These are phyloP conservation scores for Globisporangium cederbergense DNA, from an alignment of 352 stramenopile genomes.

Conservation along the genomic window DNA sequence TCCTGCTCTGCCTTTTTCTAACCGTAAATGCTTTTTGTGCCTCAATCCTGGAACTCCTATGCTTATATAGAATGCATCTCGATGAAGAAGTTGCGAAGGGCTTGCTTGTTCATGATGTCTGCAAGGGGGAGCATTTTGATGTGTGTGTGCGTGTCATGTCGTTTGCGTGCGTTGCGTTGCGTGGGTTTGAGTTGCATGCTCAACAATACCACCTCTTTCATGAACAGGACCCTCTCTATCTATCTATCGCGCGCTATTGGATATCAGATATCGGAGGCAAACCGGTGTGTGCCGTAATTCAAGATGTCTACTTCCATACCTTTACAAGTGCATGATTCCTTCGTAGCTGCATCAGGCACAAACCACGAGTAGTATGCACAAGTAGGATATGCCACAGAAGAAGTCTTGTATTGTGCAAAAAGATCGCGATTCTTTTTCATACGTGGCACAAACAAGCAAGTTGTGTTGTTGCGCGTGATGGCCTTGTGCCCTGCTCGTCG, in stretches of 20 bases:
- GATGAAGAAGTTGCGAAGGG: no score
- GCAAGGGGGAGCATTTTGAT: no score
- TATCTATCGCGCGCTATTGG: no score
- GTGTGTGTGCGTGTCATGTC: no score
- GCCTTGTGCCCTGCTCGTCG: neutral
- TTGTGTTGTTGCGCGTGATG: neutral
- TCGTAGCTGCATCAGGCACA: neutral
- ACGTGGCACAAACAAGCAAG: neutral
- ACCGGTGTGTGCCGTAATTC: neutral
- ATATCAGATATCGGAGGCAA: no score
- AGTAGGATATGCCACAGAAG: neutral
- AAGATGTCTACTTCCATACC: neutral
- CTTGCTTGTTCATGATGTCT: no score
- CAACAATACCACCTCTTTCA: no score
- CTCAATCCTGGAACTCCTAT: neutral
- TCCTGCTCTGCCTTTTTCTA: neutral
- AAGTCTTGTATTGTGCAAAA: neutral
- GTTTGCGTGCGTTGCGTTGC: no score
- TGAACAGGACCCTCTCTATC: no score
- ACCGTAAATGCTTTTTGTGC: constrained; percentile 3
- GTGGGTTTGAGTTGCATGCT: no score
- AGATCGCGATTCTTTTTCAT: constrained; percentile 6
- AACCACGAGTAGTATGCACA: no score
- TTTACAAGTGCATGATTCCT: neutral
- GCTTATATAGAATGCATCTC: neutral